These are phyloP conservation scores for Kingdonia uniflora DNA, from an alignment of 164 flowering plant genomes.

Conservation along the genomic window DNA sequence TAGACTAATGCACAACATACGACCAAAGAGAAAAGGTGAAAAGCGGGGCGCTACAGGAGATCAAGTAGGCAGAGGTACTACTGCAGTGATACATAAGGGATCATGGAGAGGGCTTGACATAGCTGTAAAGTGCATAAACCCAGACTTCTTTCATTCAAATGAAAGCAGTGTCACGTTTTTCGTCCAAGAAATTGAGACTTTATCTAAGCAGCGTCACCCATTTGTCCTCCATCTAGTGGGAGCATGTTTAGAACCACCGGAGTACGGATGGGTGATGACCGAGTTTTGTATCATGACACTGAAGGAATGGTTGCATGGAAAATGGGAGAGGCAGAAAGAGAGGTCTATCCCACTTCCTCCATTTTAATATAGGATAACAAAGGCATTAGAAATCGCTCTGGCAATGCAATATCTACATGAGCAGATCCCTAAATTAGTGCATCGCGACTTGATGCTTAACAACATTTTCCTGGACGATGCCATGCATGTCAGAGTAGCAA, in stretches of 20 bases:
- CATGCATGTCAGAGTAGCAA: slow-evolving; percentile 46
- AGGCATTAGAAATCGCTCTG: slow-evolving; percentile 53
- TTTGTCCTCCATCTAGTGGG: slow-evolving; percentile 56
- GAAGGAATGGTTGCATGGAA: slow-evolving; percentile 63
- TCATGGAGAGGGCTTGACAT: slow-evolving; percentile 58
- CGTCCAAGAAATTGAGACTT: slow-evolving; percentile 41
- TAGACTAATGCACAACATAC: no score
- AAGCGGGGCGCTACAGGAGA: no score
- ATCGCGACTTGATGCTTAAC: slow-evolving; percentile 62
- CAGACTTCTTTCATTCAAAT: slow-evolving; percentile 32
- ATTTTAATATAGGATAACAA: slow-evolving; percentile 28
- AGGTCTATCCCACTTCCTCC: slow-evolving; percentile 39
- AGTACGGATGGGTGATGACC: slow-evolving; percentile 52
- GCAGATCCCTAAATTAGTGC: slow-evolving; percentile 47
- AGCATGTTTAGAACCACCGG: slow-evolving; percentile 51
- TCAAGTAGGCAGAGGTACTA: slow-evolving; percentile 38
- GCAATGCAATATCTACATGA: slow-evolving; percentile 66
- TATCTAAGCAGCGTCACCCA: slow-evolving; percentile 49
- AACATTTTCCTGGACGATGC: slow-evolving; percentile 52
- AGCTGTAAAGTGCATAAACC: slow-evolving; percentile 52
- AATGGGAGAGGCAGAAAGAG: slow-evolving; percentile 17
- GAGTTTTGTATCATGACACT: slow-evolving; percentile 36
- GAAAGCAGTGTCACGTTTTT: slow-evolving; percentile 34
- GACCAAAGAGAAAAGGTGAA: no score
- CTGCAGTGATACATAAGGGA: slow-evolving; percentile 44